Conservation (phyloP, 2,329 filamentous ascomycete species). For the Phyllosticta capitalensis region DNA sequence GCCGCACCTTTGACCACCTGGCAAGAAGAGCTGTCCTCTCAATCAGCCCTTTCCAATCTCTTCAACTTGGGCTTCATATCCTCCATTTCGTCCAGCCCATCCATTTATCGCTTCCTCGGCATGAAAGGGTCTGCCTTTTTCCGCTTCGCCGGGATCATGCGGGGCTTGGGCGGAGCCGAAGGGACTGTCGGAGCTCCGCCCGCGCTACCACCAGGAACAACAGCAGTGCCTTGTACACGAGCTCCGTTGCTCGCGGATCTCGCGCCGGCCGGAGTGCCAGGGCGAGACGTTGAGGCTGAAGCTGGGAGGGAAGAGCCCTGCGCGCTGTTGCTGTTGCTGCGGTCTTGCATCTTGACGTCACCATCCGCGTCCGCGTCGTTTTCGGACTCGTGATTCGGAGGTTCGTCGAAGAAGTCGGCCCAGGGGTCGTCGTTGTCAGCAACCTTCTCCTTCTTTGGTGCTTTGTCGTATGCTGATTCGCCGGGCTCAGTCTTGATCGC, state of each 20-base stretch:
- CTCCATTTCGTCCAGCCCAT: background rate
- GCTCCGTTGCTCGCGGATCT: background rate
- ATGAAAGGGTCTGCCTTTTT: conserved; percentile 14
- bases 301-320: background rate
- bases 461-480: background rate
- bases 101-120: conserved; percentile 1
- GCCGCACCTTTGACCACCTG: too few relatives aligned
- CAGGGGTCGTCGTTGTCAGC: background rate
- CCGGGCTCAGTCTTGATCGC: background rate
- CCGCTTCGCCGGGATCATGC: conserved; percentile 9
- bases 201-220: background rate
- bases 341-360: conserved; percentile 15
- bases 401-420: conserved; percentile 1
- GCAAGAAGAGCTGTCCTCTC: too few relatives aligned
- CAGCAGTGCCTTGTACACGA: background rate
- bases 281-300: background rate
- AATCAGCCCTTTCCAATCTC: too few relatives aligned
- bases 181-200: background rate
- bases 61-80: background rate
- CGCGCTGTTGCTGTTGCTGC: background rate
- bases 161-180: background rate
- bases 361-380: background rate
- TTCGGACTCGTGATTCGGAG: background rate
- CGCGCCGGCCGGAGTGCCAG: background rate
- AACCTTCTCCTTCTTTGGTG: background rate